Evolutionary conservation across 148 eudicot genomes (phyloP), one percentile per base, ranked within the genome.

Genomic region (Agrostemma githago): DNA sequence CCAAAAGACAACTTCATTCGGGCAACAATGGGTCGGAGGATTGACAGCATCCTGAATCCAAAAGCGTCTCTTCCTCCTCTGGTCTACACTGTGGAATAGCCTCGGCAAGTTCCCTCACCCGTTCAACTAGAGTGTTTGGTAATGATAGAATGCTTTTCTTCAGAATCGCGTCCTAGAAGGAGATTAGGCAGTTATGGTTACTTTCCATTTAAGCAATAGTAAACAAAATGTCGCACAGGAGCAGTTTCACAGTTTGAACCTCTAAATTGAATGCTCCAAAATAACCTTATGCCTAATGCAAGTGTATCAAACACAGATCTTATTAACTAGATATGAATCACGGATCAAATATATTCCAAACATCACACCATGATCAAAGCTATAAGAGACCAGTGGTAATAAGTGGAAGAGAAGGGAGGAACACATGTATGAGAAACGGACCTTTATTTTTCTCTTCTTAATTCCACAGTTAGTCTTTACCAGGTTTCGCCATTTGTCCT

Each of bases 401-500:
- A 64, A 64, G 39, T n/a, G n/a, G 14, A 38, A 44, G 44, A 68
- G 21, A 64, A 64, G 43, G n/a, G 14, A 38, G 68, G 44, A 68
- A 46, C 57, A 43, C 71, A 15, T 9, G 3, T 15, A 16, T 44
- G 56, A 19, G 60, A 70, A 71, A 66, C 80, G 74, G 59, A 87
- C 94, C 89, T 81, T 66, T 68, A 44, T 67, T 70, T 74, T 72
- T 38, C 76, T 56, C 64, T 70, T 79, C 43, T 46, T 76, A 75
- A 79, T 82, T 37, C 74, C 58, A 76, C 77, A 72, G 46, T 85
- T 84, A 63, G 90, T 71, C 74, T 82, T 83, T 8, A 90, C 76
- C 78, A 90, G 95, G 82, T 90, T 90, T 68, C 95, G 83, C 95
- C 95, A 90, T 76, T 90, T 90, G 77, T 90, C 95, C 95, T 90